Evolutionary conservation across 352 stramenopile genomes (phyloP).

Genomic region (Aphanomyces stellatus): DNA sequence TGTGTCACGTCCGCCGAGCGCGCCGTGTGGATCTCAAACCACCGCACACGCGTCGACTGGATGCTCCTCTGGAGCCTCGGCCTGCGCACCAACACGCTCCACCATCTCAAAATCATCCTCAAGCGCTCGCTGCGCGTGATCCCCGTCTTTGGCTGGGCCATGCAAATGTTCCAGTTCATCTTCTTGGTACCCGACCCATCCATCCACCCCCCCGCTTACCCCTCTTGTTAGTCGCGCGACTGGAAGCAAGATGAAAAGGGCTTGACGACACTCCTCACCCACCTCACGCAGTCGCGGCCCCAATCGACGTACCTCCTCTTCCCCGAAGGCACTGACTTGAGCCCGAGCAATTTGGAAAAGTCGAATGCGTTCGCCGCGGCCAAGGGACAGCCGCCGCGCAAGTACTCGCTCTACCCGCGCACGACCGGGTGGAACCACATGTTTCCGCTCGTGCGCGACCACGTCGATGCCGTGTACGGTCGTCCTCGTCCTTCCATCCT

Average conservation of each 20-base stretch:
- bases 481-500: background rate
- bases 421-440: slow-evolving; percentile 73
- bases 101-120: slow-evolving; percentile 58
- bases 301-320: slow-evolving; percentile 69
- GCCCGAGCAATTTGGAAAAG: slow-evolving; percentile 50
- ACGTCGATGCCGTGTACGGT: slow-evolving; percentile 69
- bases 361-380: slow-evolving; percentile 48
- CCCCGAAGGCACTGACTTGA: slow-evolving; percentile 74
- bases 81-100: slow-evolving; percentile 39
- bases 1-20: slow-evolving; percentile 29
- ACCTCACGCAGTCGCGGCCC: slow-evolving; percentile 37
- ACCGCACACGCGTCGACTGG: slow-evolving; percentile 79
- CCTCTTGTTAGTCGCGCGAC: slow-evolving; percentile 32
- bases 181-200: slow-evolving; percentile 42
- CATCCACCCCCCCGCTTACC: background rate
- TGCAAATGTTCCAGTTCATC: slow-evolving; percentile 81
- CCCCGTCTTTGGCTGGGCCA: slow-evolving; percentile 78
- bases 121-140: slow-evolving; percentile 63
- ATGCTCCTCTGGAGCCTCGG: slow-evolving; percentile 74
- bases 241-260: slow-evolving; percentile 54
- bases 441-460: slow-evolving; percentile 42
- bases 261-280: slow-evolving; percentile 44
- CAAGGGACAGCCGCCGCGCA: slow-evolving; percentile 30
- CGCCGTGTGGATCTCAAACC: slow-evolving; percentile 67
- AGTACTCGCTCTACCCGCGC: slow-evolving; percentile 68